Evolutionary conservation across 495 filamentous ascomycete genomes (phyloP).

Genomic region (Cenococcum geophilum): DNA sequence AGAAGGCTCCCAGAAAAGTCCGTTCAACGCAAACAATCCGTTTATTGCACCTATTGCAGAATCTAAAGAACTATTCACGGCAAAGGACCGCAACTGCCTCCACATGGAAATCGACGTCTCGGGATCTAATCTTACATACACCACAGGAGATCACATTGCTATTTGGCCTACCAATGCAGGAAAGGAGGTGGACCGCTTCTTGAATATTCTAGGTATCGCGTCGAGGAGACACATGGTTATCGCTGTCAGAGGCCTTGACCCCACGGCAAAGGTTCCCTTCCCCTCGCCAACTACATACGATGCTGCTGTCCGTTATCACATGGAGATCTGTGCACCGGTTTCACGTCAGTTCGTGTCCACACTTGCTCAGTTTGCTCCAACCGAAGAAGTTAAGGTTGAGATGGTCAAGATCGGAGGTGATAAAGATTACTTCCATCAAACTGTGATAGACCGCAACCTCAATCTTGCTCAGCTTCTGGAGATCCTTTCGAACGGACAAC

Average conservation of each 20-base stretch:
- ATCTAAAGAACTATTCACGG: constrained; percentile 84
- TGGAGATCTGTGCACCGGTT: constrained; percentile 92
- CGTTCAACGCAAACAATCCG: constrained; percentile 94
- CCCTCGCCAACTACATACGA: constrained; percentile 96
- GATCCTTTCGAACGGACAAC: constrained; percentile 58
- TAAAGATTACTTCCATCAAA: constrained; percentile 93
- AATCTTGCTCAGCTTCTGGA: constrained; percentile 90
- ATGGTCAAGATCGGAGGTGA: constrained; percentile 83
- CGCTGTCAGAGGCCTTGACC: constrained; percentile 84
- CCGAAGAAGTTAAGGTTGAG: constrained; percentile 74
- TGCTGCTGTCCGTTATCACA: constrained; percentile 87
- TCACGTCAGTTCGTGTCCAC: constrained; percentile 92
- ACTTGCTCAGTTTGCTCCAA: constrained; percentile 83
- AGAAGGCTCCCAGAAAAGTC: constrained; percentile 75
- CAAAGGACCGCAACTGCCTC: constrained; percentile 89
- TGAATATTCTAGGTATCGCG: constrained; percentile 67
- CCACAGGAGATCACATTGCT: constrained; percentile 95
- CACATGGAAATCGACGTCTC: constrained; percentile 95
- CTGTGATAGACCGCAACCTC: constrained; percentile 71
- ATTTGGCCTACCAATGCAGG: constrained; percentile 97
- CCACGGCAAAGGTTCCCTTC: constrained; percentile 95
- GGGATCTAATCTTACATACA: constrained; percentile 80
- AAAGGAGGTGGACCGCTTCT: constrained; percentile 83
- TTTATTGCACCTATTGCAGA: constrained; percentile 91
- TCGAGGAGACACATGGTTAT: constrained; percentile 79